Evolutionary conservation across 192 early-diverging fungal species (phyloP), one percentile per base, ranked within the genome.

Genomic region (Entophlyctis luteolus): DNA sequence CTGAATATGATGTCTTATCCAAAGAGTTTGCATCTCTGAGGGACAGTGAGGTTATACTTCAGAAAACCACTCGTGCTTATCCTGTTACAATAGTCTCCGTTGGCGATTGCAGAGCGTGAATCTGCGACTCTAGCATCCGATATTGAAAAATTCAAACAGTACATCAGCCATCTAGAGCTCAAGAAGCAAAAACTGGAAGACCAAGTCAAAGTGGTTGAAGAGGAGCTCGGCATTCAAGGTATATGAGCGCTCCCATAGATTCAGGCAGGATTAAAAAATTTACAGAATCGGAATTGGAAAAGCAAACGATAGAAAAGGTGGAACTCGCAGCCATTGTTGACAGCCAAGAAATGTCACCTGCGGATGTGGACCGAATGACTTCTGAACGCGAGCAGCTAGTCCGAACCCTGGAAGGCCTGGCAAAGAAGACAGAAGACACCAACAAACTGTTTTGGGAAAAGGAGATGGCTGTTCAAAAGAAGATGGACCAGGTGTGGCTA

Each of bases 301-400:
- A 79, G 45, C 68, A 87, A 34, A 72, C 79, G 33, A 70, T 65
- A 35, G 87, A 89, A 50, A 84, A 81, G 65, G 72, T 52, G 1
- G 71, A 77, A 47, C 75, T 90, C 36, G 81, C 86, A 59, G 46
- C 63, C n/a, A 77, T 79, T 10, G 89, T 92, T 8, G 89, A 92
- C 54, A 71, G 74, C 52, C 90, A 92, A 72, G 86, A 88, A 67
- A 86, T 92, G 34, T 86, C 84, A 28, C 85, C 89, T 36, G 85
- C 86, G 31, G 90, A 92, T 74, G 85, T 91, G 28, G 90, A 92
- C 59, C 80, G 89, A 22, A 92, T 92, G 89, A 88, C 81, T 49
- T 80, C 84, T 29, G 90, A 92, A 73, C 77, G 85, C 34, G 89
- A 90, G 52, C 83, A 86, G 73, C 77, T 92, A 5, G 50, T 74